Percentiles rank a stretch among this genome's conserved stretches.
Evolutionary conservation across 352 stramenopile genomes (phyloP).

Genomic region (Globisporangium megalacanthum): DNA sequence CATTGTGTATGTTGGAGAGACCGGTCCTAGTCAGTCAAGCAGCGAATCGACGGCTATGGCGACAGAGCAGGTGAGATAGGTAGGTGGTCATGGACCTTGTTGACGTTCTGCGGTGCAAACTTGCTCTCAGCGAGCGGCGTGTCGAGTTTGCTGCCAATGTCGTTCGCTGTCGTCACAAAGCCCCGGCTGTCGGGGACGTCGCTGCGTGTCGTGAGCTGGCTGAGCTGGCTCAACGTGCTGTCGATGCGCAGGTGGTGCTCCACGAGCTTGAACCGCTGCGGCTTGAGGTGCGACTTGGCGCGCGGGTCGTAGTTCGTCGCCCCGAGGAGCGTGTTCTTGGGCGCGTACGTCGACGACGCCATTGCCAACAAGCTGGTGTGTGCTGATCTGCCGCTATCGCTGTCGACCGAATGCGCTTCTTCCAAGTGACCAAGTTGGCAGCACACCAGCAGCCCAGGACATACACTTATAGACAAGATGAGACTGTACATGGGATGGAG

Average conservation of each 20-base stretch:
- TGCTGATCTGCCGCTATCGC: constrained; percentile 1
- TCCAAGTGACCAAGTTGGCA: not conserved
- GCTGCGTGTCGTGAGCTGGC: constrained; percentile 45
- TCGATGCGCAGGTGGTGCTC: constrained; percentile 54
- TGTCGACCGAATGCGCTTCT: not conserved
- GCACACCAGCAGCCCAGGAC: too few species aligned
- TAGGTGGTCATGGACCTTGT: constrained; percentile 27
- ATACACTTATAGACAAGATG: too few species aligned
- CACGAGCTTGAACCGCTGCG: constrained; percentile 76
- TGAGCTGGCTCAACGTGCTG: constrained; percentile 55
- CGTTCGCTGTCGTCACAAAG: constrained; percentile 55
- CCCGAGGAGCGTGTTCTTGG: constrained; percentile 71
- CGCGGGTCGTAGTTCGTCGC: constrained; percentile 68
- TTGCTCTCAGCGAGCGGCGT: constrained; percentile 48
- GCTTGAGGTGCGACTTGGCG: constrained; percentile 62
- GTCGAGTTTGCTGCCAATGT: constrained; percentile 53
- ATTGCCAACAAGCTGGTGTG: constrained; percentile 22
- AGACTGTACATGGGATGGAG: too few species aligned
- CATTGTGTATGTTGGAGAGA: not conserved
- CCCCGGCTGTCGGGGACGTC: constrained; percentile 49
- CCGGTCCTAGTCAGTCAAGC: not conserved
- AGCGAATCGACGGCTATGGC: not conserved
- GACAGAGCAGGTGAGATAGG: not conserved
- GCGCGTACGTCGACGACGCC: constrained; percentile 34
- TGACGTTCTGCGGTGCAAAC: constrained; percentile 75